Percentiles rank a stretch among this genome's conserved stretches.
phyloP scores from a whole-genome alignment of 192 early-diverging fungal genomes.

The Coemansia sp. region DNA sequence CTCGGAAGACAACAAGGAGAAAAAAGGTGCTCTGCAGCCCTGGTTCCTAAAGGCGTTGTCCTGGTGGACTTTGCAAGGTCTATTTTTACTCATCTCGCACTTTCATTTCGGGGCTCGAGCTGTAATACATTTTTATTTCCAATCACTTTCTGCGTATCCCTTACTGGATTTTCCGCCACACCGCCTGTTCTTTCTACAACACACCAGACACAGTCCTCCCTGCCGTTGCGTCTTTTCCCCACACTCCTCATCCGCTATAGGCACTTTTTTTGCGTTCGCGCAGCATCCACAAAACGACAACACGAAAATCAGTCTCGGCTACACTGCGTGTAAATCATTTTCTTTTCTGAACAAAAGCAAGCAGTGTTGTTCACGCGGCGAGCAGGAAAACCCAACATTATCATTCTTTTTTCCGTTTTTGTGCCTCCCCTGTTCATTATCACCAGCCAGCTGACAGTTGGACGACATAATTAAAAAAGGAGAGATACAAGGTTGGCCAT shows the following conservation, averaged over 20 bases:
- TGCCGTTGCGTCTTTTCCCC: background rate
- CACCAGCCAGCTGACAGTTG: slow-evolving; percentile 6
- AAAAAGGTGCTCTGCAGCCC: background rate
- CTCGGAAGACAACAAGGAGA: background rate
- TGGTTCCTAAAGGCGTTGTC: background rate
- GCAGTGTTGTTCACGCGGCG: slow-evolving; percentile 5
- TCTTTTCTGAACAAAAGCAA: background rate
- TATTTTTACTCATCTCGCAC: background rate
- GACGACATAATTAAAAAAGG: slow-evolving; percentile 8
- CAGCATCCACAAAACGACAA: slow-evolving; percentile 6
- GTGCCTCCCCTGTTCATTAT: slow-evolving; percentile 1
- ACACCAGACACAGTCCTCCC: background rate
- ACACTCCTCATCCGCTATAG: slow-evolving; percentile 2
- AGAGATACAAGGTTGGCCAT: background rate
- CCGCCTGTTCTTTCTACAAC: background rate
- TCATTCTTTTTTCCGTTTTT: slow-evolving; percentile 4
- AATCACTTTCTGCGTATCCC: background rate
- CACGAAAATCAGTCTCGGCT: slow-evolving; percentile 13
- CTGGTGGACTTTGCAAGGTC: background rate
- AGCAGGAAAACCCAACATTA: slow-evolving; percentile 7
- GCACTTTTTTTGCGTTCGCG: background rate
- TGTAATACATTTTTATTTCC: background rate
- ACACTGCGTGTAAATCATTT: slow-evolving; percentile 6
- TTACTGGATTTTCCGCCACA: slow-evolving; percentile 13
- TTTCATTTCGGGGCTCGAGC: background rate